Percentiles rank a stretch among this genome's conserved stretches.
Conservation (phyloP, 805 yeast genomes). For the Metschnikowia lunata region DNA sequence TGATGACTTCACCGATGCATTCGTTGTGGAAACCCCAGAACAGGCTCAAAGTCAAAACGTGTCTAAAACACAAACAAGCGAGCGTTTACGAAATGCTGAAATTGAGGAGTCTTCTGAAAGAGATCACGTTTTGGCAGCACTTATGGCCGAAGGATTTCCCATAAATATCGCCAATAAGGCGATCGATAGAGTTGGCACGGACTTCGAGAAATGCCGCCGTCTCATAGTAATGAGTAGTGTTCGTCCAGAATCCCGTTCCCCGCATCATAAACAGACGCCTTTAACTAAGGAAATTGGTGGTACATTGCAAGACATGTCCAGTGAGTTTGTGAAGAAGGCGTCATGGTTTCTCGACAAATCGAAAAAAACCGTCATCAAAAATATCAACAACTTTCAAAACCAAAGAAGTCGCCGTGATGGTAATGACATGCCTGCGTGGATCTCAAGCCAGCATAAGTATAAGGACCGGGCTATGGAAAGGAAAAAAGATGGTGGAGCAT, state of each 20-base stretch:
- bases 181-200: conserved; percentile 51
- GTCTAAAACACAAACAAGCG: not conserved
- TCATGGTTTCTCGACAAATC: conserved; percentile 56
- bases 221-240: conserved; percentile 49
- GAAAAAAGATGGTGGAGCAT: conserved; percentile 29
- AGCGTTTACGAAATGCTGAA: not conserved
- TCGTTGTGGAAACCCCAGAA: conserved; percentile 1
- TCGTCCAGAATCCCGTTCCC: not conserved
- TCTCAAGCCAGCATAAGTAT: conserved; percentile 54
- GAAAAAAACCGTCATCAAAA: conserved; percentile 55
- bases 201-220: conserved; percentile 63
- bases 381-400: conserved; percentile 53
- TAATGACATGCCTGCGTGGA: conserved; percentile 62
- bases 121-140: conserved; percentile 58
- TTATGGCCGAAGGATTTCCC: conserved; percentile 77
- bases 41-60: not conserved
- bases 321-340: conserved; percentile 56
- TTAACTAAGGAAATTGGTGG: conserved; percentile 21
- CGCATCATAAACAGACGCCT: not conserved
- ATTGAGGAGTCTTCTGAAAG: conserved; percentile 11
- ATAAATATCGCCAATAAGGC: conserved; percentile 58
- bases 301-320: conserved; percentile 49
- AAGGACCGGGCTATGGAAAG: conserved; percentile 37
- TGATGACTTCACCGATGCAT: conserved; percentile 43
- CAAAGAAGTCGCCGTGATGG: conserved; percentile 6